Percentiles rank a stretch among this genome's conserved stretches.
phyloP scores from a whole-genome alignment of 148 eudicot species.

The Rhododendron ovatum region DNA sequence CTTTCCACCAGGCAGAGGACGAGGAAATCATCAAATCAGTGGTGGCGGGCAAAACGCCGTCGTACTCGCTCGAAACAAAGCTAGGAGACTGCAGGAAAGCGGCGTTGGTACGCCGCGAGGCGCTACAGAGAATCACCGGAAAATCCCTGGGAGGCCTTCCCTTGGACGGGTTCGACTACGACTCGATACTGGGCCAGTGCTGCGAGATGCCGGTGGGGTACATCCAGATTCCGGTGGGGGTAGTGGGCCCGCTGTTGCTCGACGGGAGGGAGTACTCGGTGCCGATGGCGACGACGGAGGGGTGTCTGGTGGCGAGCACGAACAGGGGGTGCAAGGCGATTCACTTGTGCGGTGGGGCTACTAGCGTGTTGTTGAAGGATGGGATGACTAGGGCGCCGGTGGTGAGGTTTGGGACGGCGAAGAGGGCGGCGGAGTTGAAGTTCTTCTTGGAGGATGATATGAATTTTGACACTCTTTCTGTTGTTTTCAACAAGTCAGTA shows the following conservation, averaged over 20 bases:
- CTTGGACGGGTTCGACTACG: conserved; percentile 37
- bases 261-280: conserved; percentile 39
- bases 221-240: conserved; percentile 49
- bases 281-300: conserved; percentile 55
- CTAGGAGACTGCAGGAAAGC: conserved; percentile 40
- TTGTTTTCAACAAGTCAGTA: conserved; percentile 40
- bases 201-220: conserved; percentile 51
- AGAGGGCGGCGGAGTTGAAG: conserved; percentile 44
- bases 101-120: conserved; percentile 29
- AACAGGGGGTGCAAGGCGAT: conserved; percentile 49
- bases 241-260: conserved; percentile 41
- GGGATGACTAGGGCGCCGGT: conserved; percentile 50
- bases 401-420: conserved; percentile 34
- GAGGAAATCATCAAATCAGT: conserved; percentile 34
- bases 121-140: conserved; percentile 30
- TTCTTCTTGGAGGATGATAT: conserved; percentile 32
- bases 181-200: conserved; percentile 42
- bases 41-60: conserved; percentile 29
- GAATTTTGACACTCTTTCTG: conserved; percentile 29
- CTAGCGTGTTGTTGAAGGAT: conserved; percentile 33
- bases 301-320: conserved; percentile 45
- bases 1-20: conserved; percentile 17
- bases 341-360: conserved; percentile 35
- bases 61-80: conserved; percentile 40
- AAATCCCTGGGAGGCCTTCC: conserved; percentile 32